Evolutionary conservation across 306 rosid genomes (phyloP), one percentile per base, ranked within the genome.

Genomic region (Macrotyloma uniflorum): DNA sequence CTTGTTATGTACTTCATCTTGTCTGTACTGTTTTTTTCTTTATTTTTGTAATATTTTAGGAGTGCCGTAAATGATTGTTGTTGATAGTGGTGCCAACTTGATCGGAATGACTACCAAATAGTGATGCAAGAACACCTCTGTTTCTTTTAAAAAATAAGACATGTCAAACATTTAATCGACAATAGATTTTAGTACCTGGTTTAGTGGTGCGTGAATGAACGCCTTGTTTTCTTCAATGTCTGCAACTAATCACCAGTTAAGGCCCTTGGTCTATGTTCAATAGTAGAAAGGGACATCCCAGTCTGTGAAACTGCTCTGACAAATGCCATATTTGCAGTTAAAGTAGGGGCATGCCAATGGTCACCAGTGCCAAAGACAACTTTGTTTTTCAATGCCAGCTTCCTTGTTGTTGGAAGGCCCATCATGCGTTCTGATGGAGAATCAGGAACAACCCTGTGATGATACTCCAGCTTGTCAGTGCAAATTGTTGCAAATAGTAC

Each of bases 291-390:
- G 71, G 98, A 92, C 98, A 92, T 89, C 80, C 97, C 98, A 3
- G 96, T 91, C 78, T 92, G 98, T 8, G 98, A 90, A 83, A 95
- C 83, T 67, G 98, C 98, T 80, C 98, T 83, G 54, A 85, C 97
- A 76, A 92, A 95, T 19, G 93, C 94, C 98, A 95, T 92, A 82
- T 95, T 95, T 30, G 98, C 98, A 13, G 97, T 91, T 65, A 91
- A 79, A 79, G 98, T 92, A 20, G 97, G 95, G 79, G 97, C 95
- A 57, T 59, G 86, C 91, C 95, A 95, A 76, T 77, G 67, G 85
- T 92, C 98, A 46, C 98, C 98, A 0, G 98, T 95, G 72, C 98
- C 98, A 81, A 92, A 95, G 67, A 85, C 89, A 77, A 92, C 47
- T 89, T 95, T 92, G 90, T 89, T 90, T 89, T 95, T 95, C 86